A percentile compares a stretch with the other conserved stretches of the same genome.
phyloP scores from a whole-genome alignment of 192 early-diverging fungal species.

The Coemansia sp. region DNA sequence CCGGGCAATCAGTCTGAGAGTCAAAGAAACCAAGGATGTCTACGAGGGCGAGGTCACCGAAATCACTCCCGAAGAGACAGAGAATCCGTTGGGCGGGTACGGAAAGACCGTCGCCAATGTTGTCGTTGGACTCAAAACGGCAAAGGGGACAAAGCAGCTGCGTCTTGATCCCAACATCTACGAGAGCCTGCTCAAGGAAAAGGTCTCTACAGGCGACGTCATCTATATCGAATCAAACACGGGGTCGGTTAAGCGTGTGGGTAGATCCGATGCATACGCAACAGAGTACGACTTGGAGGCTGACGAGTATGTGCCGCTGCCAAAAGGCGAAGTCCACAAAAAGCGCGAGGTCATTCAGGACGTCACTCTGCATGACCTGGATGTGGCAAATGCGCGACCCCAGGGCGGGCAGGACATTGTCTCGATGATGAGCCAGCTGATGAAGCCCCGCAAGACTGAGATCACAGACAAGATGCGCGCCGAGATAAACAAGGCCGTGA shows the following conservation, averaged over 20 bases:
- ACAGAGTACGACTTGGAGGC: constrained; percentile 99
- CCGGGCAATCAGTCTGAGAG: constrained; percentile 90
- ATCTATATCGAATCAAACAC: constrained; percentile 98
- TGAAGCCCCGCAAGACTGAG: constrained; percentile 99
- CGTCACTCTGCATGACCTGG: constrained; percentile 96
- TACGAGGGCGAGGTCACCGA: constrained; percentile 99
- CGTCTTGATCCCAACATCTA: constrained; percentile 97
- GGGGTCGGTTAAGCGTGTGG: constrained; percentile 97
- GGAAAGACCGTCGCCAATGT: constrained; percentile 96
- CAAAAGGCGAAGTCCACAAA: constrained; percentile 99
- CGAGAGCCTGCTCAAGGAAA: constrained; percentile 96
- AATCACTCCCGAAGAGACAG: constrained; percentile 94
- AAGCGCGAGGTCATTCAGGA: constrained; percentile 99
- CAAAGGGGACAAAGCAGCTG: constrained; percentile 97
- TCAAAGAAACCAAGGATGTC: constrained; percentile 99
- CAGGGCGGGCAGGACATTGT: constrained; percentile 98
- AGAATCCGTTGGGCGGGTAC: constrained; percentile 98
- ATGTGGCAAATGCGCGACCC: constrained; percentile 93
- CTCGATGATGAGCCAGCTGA: constrained; percentile 97
- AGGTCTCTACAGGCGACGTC: constrained; percentile 93
- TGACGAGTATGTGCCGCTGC: constrained; percentile 95
- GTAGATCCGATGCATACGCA: constrained; percentile 95
- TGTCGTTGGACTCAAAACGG: constrained; percentile 94
- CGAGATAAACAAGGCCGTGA: constrained; percentile 99
- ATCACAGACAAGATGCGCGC: constrained; percentile 97